Conservation (phyloP, 2,329 filamentous ascomycete species). For the Dactylellina cionopaga region DNA sequence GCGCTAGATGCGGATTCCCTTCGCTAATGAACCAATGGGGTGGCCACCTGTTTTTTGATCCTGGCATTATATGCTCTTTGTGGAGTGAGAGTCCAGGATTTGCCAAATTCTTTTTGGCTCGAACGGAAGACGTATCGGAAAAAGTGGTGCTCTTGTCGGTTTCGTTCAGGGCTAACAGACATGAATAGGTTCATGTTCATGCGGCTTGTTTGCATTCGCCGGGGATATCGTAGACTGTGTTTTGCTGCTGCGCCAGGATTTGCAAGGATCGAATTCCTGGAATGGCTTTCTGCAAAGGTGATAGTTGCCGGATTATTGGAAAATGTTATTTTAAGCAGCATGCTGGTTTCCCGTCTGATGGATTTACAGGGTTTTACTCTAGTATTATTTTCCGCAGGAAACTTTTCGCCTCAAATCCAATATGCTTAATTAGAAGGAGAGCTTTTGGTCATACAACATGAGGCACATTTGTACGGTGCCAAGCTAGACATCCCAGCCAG, state of each 20-base stretch:
- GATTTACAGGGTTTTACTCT: not conserved
- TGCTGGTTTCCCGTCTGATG: not conserved
- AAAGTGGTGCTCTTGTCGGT: not conserved
- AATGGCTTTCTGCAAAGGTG: constrained; percentile 26
- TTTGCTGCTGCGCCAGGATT: constrained; percentile 40
- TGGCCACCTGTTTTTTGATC: not conserved
- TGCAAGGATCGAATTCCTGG: constrained; percentile 28
- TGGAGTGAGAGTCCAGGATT: constrained; percentile 24
- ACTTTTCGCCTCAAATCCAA: no score
- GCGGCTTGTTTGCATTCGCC: not conserved
- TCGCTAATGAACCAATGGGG: constrained; percentile 36
- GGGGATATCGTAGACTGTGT: not conserved
- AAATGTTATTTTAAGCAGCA: constrained; percentile 42
- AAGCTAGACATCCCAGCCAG: no score
- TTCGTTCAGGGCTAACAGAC: no score
- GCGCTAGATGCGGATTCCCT: constrained; percentile 14
- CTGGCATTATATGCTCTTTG: constrained; percentile 27
- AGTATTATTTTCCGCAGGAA: not conserved
- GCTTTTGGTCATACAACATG: no score
- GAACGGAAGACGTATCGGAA: not conserved
- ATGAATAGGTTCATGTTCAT: no score
- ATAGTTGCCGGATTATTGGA: constrained; percentile 18
- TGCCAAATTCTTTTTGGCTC: not conserved
- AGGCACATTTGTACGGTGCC: not conserved
- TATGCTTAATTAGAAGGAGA: no score